Percentiles rank a stretch among this genome's conserved stretches.
These are phyloP conservation scores for Ploettnerulaceae sp. DNA, from an alignment of 2,329 filamentous ascomycete species.

Conservation along the genomic window DNA sequence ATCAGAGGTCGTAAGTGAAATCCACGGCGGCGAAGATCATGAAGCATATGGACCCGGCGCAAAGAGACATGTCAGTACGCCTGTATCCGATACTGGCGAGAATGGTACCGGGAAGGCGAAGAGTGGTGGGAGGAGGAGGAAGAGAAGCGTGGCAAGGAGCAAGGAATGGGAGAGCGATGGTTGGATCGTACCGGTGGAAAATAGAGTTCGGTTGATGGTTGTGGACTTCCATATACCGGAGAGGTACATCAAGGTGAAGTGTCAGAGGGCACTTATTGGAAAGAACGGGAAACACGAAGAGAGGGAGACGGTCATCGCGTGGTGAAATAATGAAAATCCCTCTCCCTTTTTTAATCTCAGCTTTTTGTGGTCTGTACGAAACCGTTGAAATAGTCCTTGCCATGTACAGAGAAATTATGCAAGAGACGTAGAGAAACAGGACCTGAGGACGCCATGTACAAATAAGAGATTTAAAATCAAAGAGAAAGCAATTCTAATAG, in stretches of 20 bases:
- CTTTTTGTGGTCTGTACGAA: too few species aligned
- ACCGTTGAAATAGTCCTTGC: too few species aligned
- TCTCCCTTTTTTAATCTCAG: too few species aligned
- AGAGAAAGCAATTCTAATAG: too few species aligned
- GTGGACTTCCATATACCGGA: conserved; percentile 29
- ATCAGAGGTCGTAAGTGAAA: conserved; percentile 2
- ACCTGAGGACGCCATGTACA: too few species aligned
- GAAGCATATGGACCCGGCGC: conserved; percentile 4
- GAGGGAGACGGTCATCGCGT: conserved; percentile 28
- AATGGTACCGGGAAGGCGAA: background rate
- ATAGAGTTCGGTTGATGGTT: conserved; percentile 25
- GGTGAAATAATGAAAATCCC: too few species aligned
- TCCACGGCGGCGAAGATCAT: background rate
- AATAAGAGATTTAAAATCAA: too few species aligned
- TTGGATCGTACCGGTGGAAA: conserved; percentile 27
- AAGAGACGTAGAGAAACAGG: too few species aligned
- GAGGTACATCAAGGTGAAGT: conserved; percentile 27
- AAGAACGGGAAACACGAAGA: conserved; percentile 26
- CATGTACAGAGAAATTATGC: too few species aligned
- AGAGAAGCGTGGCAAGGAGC: background rate
- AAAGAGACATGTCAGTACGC: background rate
- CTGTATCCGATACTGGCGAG: background rate
- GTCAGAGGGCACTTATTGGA: conserved; percentile 18
- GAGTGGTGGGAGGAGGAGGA: background rate
- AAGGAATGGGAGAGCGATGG: background rate